Percentiles rank a stretch among this genome's conserved stretches.
Evolutionary conservation across 768 basidiomycete species (phyloP).

Genomic region (Phaffia tasmanica): DNA sequence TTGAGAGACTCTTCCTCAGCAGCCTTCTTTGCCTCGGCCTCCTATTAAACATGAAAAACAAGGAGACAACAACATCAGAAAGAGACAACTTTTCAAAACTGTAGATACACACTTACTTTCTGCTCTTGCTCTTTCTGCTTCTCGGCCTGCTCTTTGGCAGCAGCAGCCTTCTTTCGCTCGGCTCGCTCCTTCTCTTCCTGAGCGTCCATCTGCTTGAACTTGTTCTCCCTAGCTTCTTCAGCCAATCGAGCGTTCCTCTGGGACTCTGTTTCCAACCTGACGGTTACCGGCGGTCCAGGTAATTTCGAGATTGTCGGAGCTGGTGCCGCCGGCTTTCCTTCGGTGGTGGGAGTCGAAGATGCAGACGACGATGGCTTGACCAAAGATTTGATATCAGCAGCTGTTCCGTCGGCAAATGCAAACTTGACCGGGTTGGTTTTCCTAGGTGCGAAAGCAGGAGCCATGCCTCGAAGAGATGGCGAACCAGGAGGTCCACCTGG

Average conservation of each 20-base stretch:
- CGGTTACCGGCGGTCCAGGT: constrained; percentile 36
- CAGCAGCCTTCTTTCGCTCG: constrained; percentile 38
- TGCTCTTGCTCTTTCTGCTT: constrained; percentile 29
- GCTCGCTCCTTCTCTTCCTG: constrained; percentile 41
- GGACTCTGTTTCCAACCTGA: constrained; percentile 22
- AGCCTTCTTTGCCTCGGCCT: constrained; percentile 5
- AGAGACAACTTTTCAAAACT: neutral
- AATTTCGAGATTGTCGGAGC: constrained; percentile 49
- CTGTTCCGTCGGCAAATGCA: constrained; percentile 51
- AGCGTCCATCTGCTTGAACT: constrained; percentile 40
- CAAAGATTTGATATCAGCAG: constrained; percentile 51
- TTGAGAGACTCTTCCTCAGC: constrained; percentile 8
- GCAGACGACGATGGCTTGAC: constrained; percentile 43
- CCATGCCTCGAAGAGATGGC: constrained; percentile 26
- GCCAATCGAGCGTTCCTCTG: constrained; percentile 31
- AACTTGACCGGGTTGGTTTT: constrained; percentile 44
- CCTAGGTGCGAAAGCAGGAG: constrained; percentile 37
- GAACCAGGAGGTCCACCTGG: constrained; percentile 20
- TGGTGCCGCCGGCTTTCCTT: constrained; percentile 29
- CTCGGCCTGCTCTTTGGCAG: constrained; percentile 30
- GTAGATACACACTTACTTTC: neutral
- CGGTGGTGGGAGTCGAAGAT: constrained; percentile 35
- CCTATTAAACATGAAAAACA: neutral
- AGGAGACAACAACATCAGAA: neutral
- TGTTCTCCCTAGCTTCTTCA: constrained; percentile 39